phyloP scores from a whole-genome alignment of 306 rosid genomes.

The Amphicarpaea edgeworthii region DNA sequence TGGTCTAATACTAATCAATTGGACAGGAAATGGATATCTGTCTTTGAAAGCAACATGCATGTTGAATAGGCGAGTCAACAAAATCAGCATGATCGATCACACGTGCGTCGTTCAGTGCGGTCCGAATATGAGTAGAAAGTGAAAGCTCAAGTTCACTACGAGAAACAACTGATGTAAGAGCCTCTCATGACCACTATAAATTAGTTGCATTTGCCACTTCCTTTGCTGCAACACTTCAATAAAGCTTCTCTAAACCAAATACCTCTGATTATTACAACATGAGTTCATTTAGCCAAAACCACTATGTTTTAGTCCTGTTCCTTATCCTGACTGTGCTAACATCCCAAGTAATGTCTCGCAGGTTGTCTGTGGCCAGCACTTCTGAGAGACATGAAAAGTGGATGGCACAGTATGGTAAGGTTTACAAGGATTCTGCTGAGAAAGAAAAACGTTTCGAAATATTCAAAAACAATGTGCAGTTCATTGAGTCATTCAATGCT shows the following conservation, averaged over 20 bases:
- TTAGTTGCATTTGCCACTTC: not conserved
- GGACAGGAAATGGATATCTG: not conserved
- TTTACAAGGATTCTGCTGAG: too few species aligned
- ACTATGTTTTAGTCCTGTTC: not conserved
- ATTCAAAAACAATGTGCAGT: too few species aligned
- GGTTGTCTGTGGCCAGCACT: not conserved
- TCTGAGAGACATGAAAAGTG: not conserved
- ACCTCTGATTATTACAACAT: not conserved
- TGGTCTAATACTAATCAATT: not conserved
- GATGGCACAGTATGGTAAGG: too few species aligned
- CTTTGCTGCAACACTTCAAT: not conserved
- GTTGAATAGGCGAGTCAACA: not conserved
- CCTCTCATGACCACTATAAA: constrained; percentile 7
- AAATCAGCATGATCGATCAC: not conserved
- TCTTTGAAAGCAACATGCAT: not conserved
- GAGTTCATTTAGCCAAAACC: constrained; percentile 10
- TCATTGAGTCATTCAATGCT: too few species aligned
- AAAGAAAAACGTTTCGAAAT: too few species aligned
- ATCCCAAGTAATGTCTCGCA: constrained; percentile 10
- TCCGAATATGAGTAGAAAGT: too few species aligned
- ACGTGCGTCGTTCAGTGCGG: not conserved
- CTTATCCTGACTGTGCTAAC: constrained; percentile 11
- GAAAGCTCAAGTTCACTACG: not conserved
- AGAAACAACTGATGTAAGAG: not conserved
- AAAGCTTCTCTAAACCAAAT: not conserved